Conservation (phyloP, 306 rosid species). For the Rosa multiflora region DNA sequence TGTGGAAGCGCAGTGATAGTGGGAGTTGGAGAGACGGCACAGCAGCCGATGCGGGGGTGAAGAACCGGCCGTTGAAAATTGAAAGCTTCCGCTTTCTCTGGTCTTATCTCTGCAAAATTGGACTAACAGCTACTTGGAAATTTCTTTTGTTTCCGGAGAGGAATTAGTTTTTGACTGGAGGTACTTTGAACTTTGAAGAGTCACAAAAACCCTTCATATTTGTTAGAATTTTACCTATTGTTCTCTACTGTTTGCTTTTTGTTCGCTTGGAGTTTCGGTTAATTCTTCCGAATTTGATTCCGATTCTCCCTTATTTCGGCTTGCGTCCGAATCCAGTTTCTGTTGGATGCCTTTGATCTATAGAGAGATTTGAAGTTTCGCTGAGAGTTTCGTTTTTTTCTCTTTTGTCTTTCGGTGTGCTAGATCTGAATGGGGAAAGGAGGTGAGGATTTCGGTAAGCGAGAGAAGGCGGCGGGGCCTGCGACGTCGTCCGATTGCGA, state of each 20-base stretch:
- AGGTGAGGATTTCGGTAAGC: constrained; percentile 44
- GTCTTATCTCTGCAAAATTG: neutral
- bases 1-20: constrained; percentile 16
- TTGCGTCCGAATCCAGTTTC: neutral
- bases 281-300: neutral
- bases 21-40: neutral
- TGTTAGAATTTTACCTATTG: neutral
- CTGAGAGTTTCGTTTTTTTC: neutral
- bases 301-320: neutral
- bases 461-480: constrained; percentile 31
- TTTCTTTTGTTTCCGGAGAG: constrained; percentile 9
- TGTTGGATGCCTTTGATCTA: neutral
- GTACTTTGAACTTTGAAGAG: neutral
- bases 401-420: neutral
- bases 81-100: neutral
- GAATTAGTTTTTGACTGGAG: neutral
- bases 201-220: neutral
- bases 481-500: constrained; percentile 23
- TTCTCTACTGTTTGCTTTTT: neutral
- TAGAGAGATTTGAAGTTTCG: neutral
- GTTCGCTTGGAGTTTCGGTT: neutral
- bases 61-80: neutral
- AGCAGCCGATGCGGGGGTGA: neutral
- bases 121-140: neutral
- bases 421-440: constrained; percentile 61